Base-by-base conservation (phyloP, 306 rosid genomes). In the Nissolia schottii region DNA sequence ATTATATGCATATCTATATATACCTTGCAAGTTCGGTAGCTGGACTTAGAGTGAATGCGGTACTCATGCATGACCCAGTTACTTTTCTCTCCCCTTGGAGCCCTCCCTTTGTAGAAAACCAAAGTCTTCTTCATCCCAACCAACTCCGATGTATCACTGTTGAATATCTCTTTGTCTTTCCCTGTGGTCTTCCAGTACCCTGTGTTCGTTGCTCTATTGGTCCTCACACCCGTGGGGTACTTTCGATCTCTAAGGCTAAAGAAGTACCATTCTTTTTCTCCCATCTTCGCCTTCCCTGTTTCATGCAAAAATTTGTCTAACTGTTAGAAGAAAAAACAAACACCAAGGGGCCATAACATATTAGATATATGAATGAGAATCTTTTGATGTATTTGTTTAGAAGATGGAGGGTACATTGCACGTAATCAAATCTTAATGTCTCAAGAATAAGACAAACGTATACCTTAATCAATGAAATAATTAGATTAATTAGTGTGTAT, bases 1-100 rank as follows among this genome's bases (percentile, higher is more conserved):
- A n/a, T n/a, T 10, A 14, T 11, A 28, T 18, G 18, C 20, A 22
- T 27, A n/a, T 28, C 1, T 37, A 67, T 41, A 14, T 10, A n/a
- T 86, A 92, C 97, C 92, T 88, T 89, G 61, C 67, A 79, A 3
- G 81, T 77, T 85, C 94, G 74, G 57, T 77, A 84, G 69, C 61
- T 75, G 10, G 96, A 79, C 77, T 89, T 92, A 6, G 92, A 80
- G 77, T 87, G 90, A 74, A 86, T 70, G 64, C 98, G 93, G 20
- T 93, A 93, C 85, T 93, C 98, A 71, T 93, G 98, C 92, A 93
- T 93, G 74, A 93, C 96, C 97, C 98, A 91, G 64, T 89, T 93
- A 51, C 86, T 68, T 74, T 93, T 93, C 71, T 93, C 97, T 43
- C 98, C 98, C 81, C 97, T 81, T 0, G 98, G 98, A 49, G 98